Evolutionary conservation across 2,329 filamentous ascomycete species (phyloP), one percentile per base, ranked within the genome.

Genomic region (Trichoderma brevicompactum): DNA sequence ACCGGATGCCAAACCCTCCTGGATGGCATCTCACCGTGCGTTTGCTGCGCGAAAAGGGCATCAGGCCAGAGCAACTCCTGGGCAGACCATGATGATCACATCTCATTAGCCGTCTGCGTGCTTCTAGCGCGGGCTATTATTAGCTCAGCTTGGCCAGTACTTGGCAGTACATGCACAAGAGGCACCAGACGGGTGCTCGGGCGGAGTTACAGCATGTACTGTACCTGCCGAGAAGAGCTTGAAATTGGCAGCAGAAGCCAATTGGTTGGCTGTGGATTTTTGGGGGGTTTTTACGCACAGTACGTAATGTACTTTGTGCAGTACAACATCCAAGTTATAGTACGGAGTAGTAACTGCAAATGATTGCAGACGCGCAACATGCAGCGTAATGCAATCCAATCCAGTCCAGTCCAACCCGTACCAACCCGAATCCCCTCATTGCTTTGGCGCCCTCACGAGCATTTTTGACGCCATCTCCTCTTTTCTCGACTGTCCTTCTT

Each of bases 91-190:
- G 17, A 32, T 32, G 6, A 50, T 41, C 34, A 41, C 36, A 52
- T 43, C 46, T 52, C 46, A 48, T 50, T 41, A 52, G 52, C 36
- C 36, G 36, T 28, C 52, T 28, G 52, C 38, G 50, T 44, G 38
- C 54, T 44, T 56, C 40, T 62, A 62, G 59, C 49, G 59, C 59
- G 49, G 46, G 59, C 59, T 62, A 62, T 54, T 46, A 62, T 62
- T 62, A 62, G 59, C 49, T 32, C 49, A 53, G 49, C 13, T 59
- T 19, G 36, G 28, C 53, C 17, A n/a, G 34, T 43, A 36, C 53
- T 49, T 49, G 15, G 36, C 50, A 54, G 48, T 34, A 52, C 32
- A 13, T 34, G 38, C 53, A 7, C 38, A n/a, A n/a, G 53, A 55
- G 41, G 19, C 36, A 55, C 17, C 53, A 41, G 28, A 43, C 23